Conservation (phyloP, 2,329 filamentous ascomycete species). For the Fusarium sp. region DNA sequence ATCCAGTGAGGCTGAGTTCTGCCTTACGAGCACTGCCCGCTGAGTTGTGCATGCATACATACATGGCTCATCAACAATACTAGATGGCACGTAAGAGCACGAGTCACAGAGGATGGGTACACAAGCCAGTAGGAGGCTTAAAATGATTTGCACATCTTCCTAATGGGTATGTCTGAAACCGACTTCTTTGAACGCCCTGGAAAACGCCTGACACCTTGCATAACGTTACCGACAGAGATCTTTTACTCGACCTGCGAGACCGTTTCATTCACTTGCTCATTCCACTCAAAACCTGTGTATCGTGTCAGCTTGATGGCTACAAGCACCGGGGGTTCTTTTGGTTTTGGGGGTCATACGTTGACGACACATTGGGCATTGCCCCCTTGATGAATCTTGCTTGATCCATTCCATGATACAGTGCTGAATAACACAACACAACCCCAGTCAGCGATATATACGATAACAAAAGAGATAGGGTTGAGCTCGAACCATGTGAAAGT, state of each 20-base stretch:
- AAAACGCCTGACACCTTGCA: constrained; percentile 39
- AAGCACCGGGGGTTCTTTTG: neutral
- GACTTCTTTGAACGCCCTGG: constrained; percentile 25
- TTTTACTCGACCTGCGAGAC: constrained; percentile 46
- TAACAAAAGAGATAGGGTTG: constrained; percentile 2
- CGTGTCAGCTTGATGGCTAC: constrained; percentile 14
- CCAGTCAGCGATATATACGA: constrained; percentile 27
- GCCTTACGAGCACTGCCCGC: neutral
- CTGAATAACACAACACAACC: constrained; percentile 56
- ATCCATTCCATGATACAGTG: constrained; percentile 98
- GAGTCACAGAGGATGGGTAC: neutral
- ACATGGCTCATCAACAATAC: constrained; percentile 1
- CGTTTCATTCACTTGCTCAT: constrained; percentile 50
- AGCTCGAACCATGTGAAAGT: constrained; percentile 88
- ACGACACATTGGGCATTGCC: constrained; percentile 97
- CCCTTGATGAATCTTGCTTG: constrained; percentile 90
- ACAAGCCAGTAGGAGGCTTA: constrained; percentile 12
- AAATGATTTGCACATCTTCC: constrained; percentile 4
- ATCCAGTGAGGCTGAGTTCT: constrained; percentile 19
- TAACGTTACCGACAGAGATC: constrained; percentile 14
- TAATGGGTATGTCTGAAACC: constrained; percentile 18
- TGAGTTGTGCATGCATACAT: constrained; percentile 11
- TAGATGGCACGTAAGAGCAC: neutral
- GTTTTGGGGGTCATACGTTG: constrained; percentile 71
- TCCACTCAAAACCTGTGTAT: constrained; percentile 55